A percentile compares a stretch with the other conserved stretches of the same genome.
Conservation (phyloP, 1,284 basidiomycete species). For the Sanguinoderma infundibulare region DNA sequence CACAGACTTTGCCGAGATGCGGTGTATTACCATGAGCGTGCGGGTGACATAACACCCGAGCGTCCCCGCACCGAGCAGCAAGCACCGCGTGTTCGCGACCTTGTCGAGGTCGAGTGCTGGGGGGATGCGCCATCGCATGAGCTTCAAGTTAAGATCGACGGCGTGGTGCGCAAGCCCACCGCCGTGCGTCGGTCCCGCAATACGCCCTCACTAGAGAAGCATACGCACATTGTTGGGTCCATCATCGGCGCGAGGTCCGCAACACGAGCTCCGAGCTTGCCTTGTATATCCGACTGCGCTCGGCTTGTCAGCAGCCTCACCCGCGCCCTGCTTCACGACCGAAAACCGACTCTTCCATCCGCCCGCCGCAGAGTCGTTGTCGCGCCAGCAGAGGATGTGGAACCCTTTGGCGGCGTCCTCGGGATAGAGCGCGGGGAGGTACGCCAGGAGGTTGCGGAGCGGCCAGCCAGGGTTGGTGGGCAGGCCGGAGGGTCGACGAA, state of each 20-base stretch:
- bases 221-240: slow-evolving; percentile 77
- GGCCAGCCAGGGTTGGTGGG: slow-evolving; percentile 91
- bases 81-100: slow-evolving; percentile 79
- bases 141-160: slow-evolving; percentile 94
- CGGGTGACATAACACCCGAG: slow-evolving; percentile 96
- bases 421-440: slow-evolving; percentile 64
- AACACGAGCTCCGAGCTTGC: slow-evolving; percentile 86
- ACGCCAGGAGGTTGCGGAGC: slow-evolving; percentile 89
- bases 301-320: slow-evolving; percentile 40
- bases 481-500: slow-evolving; percentile 88
- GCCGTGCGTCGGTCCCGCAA: neutral
- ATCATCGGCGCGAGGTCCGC: slow-evolving; percentile 95
- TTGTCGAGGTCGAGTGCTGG: slow-evolving; percentile 90
- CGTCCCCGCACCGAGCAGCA: slow-evolving; percentile 94
- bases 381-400: slow-evolving; percentile 80
- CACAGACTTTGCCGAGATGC: neutral
- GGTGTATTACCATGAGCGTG: slow-evolving; percentile 76
- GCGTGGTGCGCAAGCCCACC: slow-evolving; percentile 90
- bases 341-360: slow-evolving; percentile 70
- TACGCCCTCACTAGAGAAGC: too few relatives aligned
- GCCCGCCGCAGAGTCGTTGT: slow-evolving; percentile 47
- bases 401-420: slow-evolving; percentile 46
- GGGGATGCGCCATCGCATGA: slow-evolving; percentile 98
- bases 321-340: slow-evolving; percentile 43
- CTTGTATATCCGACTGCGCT: slow-evolving; percentile 82